Evolutionary conservation across 176 grass and related monocot genomes (phyloP), one percentile per base, ranked within the genome.

Genomic region (Musa troglodytarum): DNA sequence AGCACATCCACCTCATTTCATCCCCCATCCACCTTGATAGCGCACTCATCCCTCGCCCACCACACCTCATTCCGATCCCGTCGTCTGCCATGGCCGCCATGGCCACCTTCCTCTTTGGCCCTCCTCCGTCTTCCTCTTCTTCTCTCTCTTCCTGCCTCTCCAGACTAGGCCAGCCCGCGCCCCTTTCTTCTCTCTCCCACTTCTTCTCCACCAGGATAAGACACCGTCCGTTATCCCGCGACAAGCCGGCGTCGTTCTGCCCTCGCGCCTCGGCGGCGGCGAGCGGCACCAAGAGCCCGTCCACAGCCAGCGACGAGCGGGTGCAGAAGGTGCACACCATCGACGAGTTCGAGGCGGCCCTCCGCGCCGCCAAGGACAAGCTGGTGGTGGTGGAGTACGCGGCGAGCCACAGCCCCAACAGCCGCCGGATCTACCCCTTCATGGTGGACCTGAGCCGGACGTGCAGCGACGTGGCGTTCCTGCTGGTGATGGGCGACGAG

Each of bases 301-400:
- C 75, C 10, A 0, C 65, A 26, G 6, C 71, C 11, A 2, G 9
- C 53, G 71, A 88, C 49, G 89, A 81, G 78, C 86, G 84, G 34
- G 87, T 89, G 77, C 57, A 78, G 64, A 74, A 81, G 68, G 88
- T 98, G 74, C 88, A 87, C 86, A 89, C 17, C 80, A n/a, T 22
- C 16, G 86, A 84, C 53, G 94, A 98, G 88, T 85, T 98, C 57
- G 94, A 93, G 72, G 67, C 34, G 19, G 90, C 90, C 54, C 83
- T 98, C 2, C 74, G 76, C 68, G 51, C 80, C 5, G 90, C 90
- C 0, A 86, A 91, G 85, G 82, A 98, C 88, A 78, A 82, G 25
- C 90, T 98, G 71, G 88, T 98, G 68, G 95, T 98, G 68, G 95
- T 98, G 43, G 95, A 98, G 83, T 98, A 93, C 81, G 89, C 88